Evolutionary conservation across 1,284 basidiomycete genomes (phyloP), one percentile per base, ranked within the genome.

Genomic region (Neotropicomus parvogracilis): DNA sequence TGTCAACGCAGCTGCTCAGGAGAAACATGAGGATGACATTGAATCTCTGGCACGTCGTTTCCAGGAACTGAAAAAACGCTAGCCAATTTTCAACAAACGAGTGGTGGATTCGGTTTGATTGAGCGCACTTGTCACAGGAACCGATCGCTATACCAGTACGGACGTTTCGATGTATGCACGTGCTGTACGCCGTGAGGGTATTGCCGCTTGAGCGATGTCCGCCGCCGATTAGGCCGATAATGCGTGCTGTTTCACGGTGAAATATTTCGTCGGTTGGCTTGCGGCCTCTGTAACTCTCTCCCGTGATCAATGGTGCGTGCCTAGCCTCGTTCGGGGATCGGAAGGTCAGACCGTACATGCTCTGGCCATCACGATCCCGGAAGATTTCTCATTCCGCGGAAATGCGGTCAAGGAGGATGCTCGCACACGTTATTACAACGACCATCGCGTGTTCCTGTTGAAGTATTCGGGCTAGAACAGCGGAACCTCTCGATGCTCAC

Each of bases 21-120:
- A 62, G 28, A 49, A 27, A 28, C 40, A 46, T n/a, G 75, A 80
- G 60, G 84, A 91, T 56, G 86, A 88, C 52, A 88, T 91, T 58
- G 81, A 83, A 35, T 72, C 77, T 11, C 70, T 92, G 44, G 70
- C 80, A 40, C 81, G 78, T 65, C 79, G 89, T 48, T 91, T 92
- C 59, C 86, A 85, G 50, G 85, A 80, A 24, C 67, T 92, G 58
- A 92, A 91, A 73, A 89, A 86, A 68, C 79, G 79, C 39, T 90
- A 72, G 54, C 21, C 29, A 42, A 41, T n/a, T 13, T 14, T 34
- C 3, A 32, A 17, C 6, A 29, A 29, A 38, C 28, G 36, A 41
- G 31, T 34, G 39, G 26, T 38, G 16, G 28, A 33, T 47, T 38
- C 20, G 37, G 10, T 33, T 44, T 29, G 19, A 29, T 44, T 40